phyloP scores from a whole-genome alignment of 2,329 filamentous ascomycete genomes.

The Aspergillus niger region DNA sequence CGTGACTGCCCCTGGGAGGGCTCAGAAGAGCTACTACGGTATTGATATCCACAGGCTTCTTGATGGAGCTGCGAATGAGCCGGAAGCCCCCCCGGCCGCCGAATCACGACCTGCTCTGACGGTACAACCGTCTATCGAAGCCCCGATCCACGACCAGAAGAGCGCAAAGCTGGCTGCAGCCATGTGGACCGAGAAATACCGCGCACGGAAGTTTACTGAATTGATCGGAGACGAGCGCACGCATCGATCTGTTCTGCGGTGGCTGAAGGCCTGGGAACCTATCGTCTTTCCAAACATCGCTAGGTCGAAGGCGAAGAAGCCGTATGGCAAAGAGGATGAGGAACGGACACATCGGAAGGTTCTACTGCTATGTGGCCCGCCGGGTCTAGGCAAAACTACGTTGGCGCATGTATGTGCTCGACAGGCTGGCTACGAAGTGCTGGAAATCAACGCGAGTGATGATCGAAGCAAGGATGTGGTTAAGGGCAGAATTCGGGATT shows the following conservation, averaged over 20 bases:
- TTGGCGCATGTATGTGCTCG: conserved; percentile 92
- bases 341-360: conserved; percentile 85
- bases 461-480: conserved; percentile 89
- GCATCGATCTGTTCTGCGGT: conserved; percentile 83
- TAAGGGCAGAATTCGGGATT: conserved; percentile 85
- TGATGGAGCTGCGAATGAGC: conserved; percentile 67
- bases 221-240: conserved; percentile 93
- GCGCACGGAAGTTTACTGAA: conserved; percentile 87
- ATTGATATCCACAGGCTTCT: conserved; percentile 86
- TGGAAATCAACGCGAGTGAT: conserved; percentile 98
- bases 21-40: conserved; percentile 75
- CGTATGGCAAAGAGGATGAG: conserved; percentile 53
- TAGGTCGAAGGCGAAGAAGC: conserved; percentile 59
- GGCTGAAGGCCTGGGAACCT: conserved; percentile 92
- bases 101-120: conserved; percentile 19
- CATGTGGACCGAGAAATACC: conserved; percentile 97
- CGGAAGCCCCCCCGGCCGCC: conserved; percentile 40
- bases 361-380: conserved; percentile 84
- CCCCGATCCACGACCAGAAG: conserved; percentile 21
- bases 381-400: conserved; percentile 93
- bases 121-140: conserved; percentile 39
- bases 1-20: conserved; percentile 52
- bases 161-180: conserved; percentile 35
- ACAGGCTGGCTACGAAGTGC: conserved; percentile 92
- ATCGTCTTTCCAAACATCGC: conserved; percentile 82